Evolutionary conservation across 345 rosid species (phyloP).

Genomic region (Combretum micranthum): DNA sequence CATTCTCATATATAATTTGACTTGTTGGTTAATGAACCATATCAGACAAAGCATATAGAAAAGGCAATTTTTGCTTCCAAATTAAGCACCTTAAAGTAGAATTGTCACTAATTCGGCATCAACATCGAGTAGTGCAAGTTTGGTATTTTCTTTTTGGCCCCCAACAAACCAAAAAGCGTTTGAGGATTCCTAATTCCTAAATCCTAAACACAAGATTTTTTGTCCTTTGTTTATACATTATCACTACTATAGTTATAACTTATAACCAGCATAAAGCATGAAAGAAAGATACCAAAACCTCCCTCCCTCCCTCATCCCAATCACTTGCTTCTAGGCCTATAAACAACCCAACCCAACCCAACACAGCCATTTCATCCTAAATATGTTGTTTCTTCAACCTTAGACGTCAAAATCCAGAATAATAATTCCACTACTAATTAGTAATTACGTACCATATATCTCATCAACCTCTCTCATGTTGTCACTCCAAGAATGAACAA

Average conservation of each 20-base stretch:
- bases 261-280: slow-evolving; percentile 38
- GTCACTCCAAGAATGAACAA: not conserved
- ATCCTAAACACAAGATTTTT: not conserved
- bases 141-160: slow-evolving; percentile 15
- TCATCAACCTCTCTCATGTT: slow-evolving; percentile 18
- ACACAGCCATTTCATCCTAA: slow-evolving; percentile 3
- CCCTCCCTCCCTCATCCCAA: slow-evolving; percentile 29
- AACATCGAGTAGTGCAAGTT: slow-evolving; percentile 21
- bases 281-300: slow-evolving; percentile 82
- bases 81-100: not conserved
- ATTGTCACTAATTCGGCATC: not conserved
- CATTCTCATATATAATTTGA: no score
- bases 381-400: not conserved
- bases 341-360: slow-evolving; percentile 2
- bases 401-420: not conserved
- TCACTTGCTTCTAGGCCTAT: not conserved
- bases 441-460: slow-evolving; percentile 22
- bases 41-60: not conserved
- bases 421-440: not conserved
- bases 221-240: not conserved
- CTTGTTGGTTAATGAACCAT: no score
- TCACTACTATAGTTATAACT: not conserved
- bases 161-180: not conserved
- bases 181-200: slow-evolving; percentile 16
- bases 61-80: not conserved